Percentiles rank a stretch among this genome's conserved stretches.
Evolutionary conservation across 2,329 filamentous ascomycete species (phyloP).

Genomic region (Celoporthe dispersa): DNA sequence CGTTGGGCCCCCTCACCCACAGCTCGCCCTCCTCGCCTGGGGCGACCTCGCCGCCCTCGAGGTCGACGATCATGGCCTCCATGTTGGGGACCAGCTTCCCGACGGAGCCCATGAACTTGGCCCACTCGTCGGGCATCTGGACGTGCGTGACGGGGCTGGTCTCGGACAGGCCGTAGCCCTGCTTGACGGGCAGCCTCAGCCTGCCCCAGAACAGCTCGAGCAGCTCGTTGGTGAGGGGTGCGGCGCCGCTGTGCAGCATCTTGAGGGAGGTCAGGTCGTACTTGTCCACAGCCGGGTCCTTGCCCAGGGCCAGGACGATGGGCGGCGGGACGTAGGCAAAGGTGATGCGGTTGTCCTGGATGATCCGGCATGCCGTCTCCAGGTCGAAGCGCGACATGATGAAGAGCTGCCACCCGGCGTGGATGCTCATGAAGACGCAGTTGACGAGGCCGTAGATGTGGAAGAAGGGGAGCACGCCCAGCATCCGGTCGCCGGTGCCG

Average conservation of each 20-base stretch:
- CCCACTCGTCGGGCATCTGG: conserved; percentile 77
- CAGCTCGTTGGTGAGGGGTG: conserved; percentile 80
- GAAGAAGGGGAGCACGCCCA: conserved; percentile 87
- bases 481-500: conserved; percentile 70
- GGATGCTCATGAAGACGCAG: conserved; percentile 70
- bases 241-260: conserved; percentile 87
- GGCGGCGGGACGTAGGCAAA: conserved; percentile 85
- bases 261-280: conserved; percentile 81
- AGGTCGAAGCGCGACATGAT: conserved; percentile 84
- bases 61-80: conserved; percentile 78
- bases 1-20: conserved; percentile 78
- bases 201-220: conserved; percentile 76
- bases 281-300: conserved; percentile 75
- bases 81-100: conserved; percentile 80
- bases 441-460: conserved; percentile 85
- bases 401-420: conserved; percentile 67
- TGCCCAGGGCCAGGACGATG: conserved; percentile 78
- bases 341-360: conserved; percentile 76
- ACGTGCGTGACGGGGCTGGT: conserved; percentile 79
- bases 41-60: conserved; percentile 59
- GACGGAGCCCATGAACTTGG: conserved; percentile 75
- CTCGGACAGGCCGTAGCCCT: conserved; percentile 90
- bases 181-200: conserved; percentile 81
- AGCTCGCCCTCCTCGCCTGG: conserved; percentile 70
- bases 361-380: conserved; percentile 74